Base-by-base conservation (phyloP, 2,329 filamentous ascomycete species). In the Thelonectria blattea region DNA sequence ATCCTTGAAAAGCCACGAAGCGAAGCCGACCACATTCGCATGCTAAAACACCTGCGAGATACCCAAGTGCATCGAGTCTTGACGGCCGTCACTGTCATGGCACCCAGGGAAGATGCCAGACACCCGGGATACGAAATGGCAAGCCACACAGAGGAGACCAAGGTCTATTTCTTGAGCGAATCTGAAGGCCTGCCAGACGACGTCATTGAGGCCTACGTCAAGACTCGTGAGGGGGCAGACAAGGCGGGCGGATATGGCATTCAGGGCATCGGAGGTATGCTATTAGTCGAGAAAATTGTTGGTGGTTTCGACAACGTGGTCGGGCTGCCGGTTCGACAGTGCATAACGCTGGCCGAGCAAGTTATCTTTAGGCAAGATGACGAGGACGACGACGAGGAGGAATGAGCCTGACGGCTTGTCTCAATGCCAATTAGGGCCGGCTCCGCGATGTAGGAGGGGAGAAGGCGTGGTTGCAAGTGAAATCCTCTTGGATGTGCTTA, bases 211-310 rank as follows among this genome's bases (percentile, higher is more conserved):
- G 85, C 80, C 5, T 93, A 93, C 73, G 90, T 93, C 59, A 85
- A 83, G 72, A 97, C 94, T 20, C 84, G 94, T 56, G 95, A 99
- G 80, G 95, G 95, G 2, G 93, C 88, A 11, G 95, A 98, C 76
- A 99, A 98, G 81, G 95, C 95, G 0, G 95, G 95, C 2, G 95
- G 95, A 0, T 99, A 99, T 76, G 95, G 92, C 1, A 86, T 99
- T 54, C 95, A 99, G 77, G 95, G 94, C 0, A 81, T 94, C 11
- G 95, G 91, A 1, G 90, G 91, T 9, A 88, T 97, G 74, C 82
- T 99, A 61, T 77, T 99, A 58, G 88, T 99, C 12, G 93, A 97
- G 75, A 90, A 85, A 75, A 91, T 99, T 65, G 91, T 97, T 65
- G 95, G 95, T 11, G 88, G 87, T 56, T 91, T 92, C 71, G 95